Evolutionary conservation across 208 protist species (phyloP).

Genomic region (Leishmania martiniquensis): DNA sequence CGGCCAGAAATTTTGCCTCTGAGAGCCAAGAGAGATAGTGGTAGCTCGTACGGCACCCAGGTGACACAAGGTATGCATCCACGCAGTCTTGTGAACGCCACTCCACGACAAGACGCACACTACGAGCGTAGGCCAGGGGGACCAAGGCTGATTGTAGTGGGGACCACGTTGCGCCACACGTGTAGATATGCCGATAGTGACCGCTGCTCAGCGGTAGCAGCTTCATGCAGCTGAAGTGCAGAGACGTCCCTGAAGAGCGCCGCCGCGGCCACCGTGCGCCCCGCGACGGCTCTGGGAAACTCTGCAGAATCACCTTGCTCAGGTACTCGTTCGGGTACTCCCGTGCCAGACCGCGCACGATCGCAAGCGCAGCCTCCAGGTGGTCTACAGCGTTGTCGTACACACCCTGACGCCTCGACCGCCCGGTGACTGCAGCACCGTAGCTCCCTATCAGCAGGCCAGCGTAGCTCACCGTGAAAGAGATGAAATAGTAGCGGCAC

Average conservation of each 20-base stretch:
- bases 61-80: not conserved
- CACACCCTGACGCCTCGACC: conserved; percentile 9
- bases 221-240: not conserved
- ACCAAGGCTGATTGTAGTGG: conserved; percentile 1
- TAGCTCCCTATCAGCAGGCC: conserved; percentile 10
- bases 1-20: not conserved
- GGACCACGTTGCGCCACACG: not conserved
- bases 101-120: not conserved
- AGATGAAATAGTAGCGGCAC: conserved; percentile 29
- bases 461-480: conserved; percentile 18
- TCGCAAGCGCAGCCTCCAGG: not conserved
- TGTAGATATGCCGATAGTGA: conserved; percentile 5
- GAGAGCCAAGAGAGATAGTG: not conserved
- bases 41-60: not conserved
- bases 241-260: not conserved
- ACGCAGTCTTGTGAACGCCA: not conserved
- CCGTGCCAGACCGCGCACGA: not conserved
- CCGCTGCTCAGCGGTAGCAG: not conserved
- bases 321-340: conserved; percentile 20
- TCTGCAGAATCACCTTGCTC: not conserved
- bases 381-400: conserved; percentile 26
- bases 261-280: not conserved
- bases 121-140: not conserved
- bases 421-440: conserved; percentile 8
- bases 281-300: not conserved